Conservation (phyloP, 2,329 filamentous ascomycete genomes). For the Aschersonia sp. region DNA sequence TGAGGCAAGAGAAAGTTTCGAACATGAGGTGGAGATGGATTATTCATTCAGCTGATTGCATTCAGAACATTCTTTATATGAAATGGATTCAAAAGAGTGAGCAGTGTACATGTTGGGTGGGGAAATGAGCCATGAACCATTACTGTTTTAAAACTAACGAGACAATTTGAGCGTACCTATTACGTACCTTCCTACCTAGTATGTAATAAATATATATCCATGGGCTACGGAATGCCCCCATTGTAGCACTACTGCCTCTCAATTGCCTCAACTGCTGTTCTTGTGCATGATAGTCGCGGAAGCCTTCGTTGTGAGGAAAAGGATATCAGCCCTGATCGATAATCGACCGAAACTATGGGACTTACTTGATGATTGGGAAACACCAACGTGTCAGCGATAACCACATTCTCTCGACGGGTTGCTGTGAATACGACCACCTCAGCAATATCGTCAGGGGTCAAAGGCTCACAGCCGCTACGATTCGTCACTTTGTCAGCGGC, state of each 20-base stretch:
- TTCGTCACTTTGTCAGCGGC: neutral
- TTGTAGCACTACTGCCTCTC: neutral
- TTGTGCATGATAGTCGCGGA: constrained; percentile 18
- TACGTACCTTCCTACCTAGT: too few species aligned
- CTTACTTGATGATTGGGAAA: constrained; percentile 79
- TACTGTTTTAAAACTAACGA: too few species aligned
- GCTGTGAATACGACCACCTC: constrained; percentile 81
- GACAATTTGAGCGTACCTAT: too few species aligned
- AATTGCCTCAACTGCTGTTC: constrained; percentile 5
- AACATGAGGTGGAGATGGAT: constrained; percentile 13
- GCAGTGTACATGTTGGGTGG: too few species aligned
- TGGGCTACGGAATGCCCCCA: too few species aligned
- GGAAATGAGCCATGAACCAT: too few species aligned
- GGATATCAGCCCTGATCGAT: neutral
- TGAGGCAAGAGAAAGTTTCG: constrained; percentile 27
- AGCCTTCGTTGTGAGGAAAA: constrained; percentile 8
- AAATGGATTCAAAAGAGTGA: too few species aligned
- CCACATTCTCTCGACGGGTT: constrained; percentile 75
- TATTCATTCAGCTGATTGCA: neutral
- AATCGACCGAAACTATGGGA: too few species aligned
- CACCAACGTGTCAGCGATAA: constrained; percentile 73
- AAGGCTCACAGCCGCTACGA: constrained; percentile 55
- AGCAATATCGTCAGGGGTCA: constrained; percentile 83
- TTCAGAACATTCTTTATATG: too few species aligned
- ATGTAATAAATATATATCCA: too few species aligned